These are phyloP conservation scores for Achlya hypogyna DNA, from an alignment of 352 stramenopile species.

Conservation along the genomic window DNA sequence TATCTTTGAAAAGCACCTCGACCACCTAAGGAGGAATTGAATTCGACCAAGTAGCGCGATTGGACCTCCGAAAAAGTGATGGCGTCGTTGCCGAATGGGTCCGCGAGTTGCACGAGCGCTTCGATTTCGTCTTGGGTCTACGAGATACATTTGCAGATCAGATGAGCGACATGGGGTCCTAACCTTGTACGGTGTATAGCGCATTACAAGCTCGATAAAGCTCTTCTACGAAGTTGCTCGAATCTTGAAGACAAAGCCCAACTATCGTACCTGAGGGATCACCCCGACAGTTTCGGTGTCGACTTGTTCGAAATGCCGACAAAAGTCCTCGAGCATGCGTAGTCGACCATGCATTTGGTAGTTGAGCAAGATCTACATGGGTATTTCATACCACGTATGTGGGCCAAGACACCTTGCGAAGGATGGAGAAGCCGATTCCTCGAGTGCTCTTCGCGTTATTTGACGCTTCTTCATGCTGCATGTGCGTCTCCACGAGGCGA, in stretches of 20 bases:
- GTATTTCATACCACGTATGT: neutral
- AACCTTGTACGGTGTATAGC: slow-evolving; percentile 36
- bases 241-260: neutral
- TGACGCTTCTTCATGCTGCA: neutral
- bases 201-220: slow-evolving; percentile 30
- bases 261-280: slow-evolving; percentile 3
- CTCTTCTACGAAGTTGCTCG: slow-evolving; percentile 21
- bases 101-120: slow-evolving; percentile 39
- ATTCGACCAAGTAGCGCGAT: neutral
- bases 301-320: slow-evolving; percentile 9
- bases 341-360: slow-evolving; percentile 19
- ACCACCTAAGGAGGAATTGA: slow-evolving; percentile 21
- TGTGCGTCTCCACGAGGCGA: neutral
- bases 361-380: slow-evolving; percentile 13
- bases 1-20: slow-evolving; percentile 25
- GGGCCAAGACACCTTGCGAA: slow-evolving; percentile 11
- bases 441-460: neutral
- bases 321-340: slow-evolving; percentile 4
- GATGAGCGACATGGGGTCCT: neutral
- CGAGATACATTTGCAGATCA: neutral
- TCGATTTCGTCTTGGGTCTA: slow-evolving; percentile 33
- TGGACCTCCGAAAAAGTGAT: slow-evolving; percentile 62
- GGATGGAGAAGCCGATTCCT: slow-evolving; percentile 8
- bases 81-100: slow-evolving; percentile 60
- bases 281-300: slow-evolving; percentile 9